Evolutionary conservation across 108 stramenopile species (phyloP).

Genomic region (Conticribra weissflogii): DNA sequence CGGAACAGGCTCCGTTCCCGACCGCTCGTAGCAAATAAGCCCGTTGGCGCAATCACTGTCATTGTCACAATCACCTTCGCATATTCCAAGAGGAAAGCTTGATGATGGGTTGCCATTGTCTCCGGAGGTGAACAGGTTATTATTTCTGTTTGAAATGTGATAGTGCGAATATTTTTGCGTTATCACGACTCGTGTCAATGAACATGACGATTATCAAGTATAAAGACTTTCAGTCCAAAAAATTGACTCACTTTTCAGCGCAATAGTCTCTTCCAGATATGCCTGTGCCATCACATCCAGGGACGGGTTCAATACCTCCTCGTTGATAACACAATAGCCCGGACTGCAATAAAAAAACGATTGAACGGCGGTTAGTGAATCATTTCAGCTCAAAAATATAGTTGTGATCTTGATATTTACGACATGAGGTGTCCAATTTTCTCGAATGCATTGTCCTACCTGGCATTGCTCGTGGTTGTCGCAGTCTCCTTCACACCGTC

Average conservation of each 20-base stretch:
- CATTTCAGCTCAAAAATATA: background rate
- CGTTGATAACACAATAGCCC: constrained; percentile 35
- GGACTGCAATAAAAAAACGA: background rate
- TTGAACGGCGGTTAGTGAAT: background rate
- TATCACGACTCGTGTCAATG: no score
- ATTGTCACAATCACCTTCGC: background rate
- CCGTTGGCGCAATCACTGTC: background rate
- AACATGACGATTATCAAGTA: no score
- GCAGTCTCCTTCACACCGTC: constrained; percentile 56
- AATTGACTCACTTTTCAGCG: background rate
- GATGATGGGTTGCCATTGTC: background rate
- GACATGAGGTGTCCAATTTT: background rate
- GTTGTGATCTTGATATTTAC: background rate
- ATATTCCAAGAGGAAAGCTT: background rate
- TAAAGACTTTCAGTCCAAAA: no score
- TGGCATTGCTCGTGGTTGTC: constrained; percentile 41
- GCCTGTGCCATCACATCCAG: constrained; percentile 29
- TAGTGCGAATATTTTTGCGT: no score
- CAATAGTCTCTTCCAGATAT: constrained; percentile 15
- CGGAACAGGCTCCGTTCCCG: background rate
- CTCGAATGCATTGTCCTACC: no score
- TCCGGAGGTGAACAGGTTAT: background rate
- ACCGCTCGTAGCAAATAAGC: background rate
- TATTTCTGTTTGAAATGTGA: no score
- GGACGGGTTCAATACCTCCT: constrained; percentile 18